Percentiles rank a stretch among this genome's conserved stretches.
These are phyloP conservation scores for Aspergillus mulundensis DNA, from an alignment of 495 filamentous ascomycete species.

Conservation along the genomic window DNA sequence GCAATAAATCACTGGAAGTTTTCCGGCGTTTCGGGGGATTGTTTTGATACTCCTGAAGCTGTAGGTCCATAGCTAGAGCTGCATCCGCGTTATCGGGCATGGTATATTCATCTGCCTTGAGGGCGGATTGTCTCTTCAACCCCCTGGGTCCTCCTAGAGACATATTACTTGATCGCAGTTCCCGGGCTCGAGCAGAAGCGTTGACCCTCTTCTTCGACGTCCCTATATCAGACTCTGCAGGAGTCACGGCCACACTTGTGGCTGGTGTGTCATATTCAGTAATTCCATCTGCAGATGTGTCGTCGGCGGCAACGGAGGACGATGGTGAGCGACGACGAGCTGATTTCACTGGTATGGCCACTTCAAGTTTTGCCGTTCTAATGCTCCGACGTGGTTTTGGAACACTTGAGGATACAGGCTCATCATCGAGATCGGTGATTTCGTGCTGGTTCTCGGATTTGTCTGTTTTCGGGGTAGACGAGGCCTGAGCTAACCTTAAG, in stretches of 20 bases:
- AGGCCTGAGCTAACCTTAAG: slow-evolving; percentile 24
- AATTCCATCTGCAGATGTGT: slow-evolving; percentile 40
- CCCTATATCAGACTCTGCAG: slow-evolving; percentile 38
- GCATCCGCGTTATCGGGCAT: slow-evolving; percentile 46
- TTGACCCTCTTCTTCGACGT: slow-evolving; percentile 29
- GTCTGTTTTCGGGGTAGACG: slow-evolving; percentile 15
- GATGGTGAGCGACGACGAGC: slow-evolving; percentile 25
- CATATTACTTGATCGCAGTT: slow-evolving; percentile 38
- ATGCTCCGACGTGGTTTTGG: background rate
- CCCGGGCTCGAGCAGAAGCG: slow-evolving; percentile 37
- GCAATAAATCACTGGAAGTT: slow-evolving; percentile 7
- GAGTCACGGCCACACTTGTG: slow-evolving; percentile 66
- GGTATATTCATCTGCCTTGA: slow-evolving; percentile 26
- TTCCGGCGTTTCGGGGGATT: slow-evolving; percentile 26
- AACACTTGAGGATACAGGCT: background rate
- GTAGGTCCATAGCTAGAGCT: slow-evolving; percentile 54
- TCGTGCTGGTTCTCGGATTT: slow-evolving; percentile 3
- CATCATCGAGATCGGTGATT: background rate
- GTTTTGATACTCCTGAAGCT: slow-evolving; percentile 57
- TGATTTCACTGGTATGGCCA: slow-evolving; percentile 36
- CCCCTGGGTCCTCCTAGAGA: slow-evolving; percentile 28
- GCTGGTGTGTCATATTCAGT: slow-evolving; percentile 70
- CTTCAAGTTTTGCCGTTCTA: slow-evolving; percentile 21
- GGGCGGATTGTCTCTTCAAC: slow-evolving; percentile 31
- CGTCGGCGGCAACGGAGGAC: slow-evolving; percentile 30